Percentiles rank a stretch among this genome's conserved stretches.
Conservation (phyloP, 139 green algal species). For the Chlamydomonas sp. region DNA sequence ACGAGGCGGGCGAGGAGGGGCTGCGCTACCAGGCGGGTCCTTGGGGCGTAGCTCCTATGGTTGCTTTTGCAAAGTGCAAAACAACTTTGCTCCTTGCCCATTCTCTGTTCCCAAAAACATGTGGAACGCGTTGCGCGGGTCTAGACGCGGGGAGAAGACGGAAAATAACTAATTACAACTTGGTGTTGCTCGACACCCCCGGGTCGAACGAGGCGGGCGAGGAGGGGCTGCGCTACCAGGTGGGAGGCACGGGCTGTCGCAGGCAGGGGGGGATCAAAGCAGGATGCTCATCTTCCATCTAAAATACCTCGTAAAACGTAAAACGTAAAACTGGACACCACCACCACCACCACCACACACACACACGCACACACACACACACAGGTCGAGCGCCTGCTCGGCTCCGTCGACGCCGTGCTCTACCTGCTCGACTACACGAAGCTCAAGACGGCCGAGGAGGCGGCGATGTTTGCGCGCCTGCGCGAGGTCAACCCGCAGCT, state of each 20-base stretch:
- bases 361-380: no score
- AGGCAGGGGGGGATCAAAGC: no score
- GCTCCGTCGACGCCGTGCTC: constrained; percentile 52
- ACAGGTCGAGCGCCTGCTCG: constrained; percentile 67
- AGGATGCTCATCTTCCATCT: no score
- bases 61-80: no score
- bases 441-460: constrained; percentile 67
- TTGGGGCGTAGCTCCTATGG: neutral
- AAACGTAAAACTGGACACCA: no score
- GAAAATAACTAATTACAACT: constrained; percentile 17
- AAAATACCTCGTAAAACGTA: no score
- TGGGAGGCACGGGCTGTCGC: no score
- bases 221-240: constrained; percentile 53
- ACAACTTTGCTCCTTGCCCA: no score
- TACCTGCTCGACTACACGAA: constrained; percentile 79
- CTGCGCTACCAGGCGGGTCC: constrained; percentile 46
- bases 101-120: no score
- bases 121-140: no score
- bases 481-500: constrained; percentile 58
- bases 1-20: constrained; percentile 63
- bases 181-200: constrained; percentile 66
- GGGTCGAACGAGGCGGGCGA: constrained; percentile 69
- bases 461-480: constrained; percentile 47
- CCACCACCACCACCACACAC: no score
- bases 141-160: no score